A percentile compares a stretch with the other conserved stretches of the same genome.
Evolutionary conservation across 768 basidiomycete species (phyloP).

Genomic region (Mycena amicta): DNA sequence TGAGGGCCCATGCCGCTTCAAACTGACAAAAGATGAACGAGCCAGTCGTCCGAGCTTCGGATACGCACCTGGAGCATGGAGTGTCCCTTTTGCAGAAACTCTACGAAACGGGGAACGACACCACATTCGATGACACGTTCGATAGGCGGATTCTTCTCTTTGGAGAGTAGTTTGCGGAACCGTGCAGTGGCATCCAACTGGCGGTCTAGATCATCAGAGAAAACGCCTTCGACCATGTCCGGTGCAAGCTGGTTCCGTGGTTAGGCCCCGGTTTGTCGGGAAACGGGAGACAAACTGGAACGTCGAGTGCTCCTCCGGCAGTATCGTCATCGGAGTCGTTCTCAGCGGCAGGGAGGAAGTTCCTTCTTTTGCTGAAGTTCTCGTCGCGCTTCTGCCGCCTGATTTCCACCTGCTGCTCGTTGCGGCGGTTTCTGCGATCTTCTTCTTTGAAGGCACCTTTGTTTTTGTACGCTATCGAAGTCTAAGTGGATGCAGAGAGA

Average conservation of each 20-base stretch:
- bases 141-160: conserved; percentile 99
- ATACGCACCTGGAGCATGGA: conserved; percentile 79
- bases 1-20: conserved; percentile 97
- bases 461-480: conserved; percentile 77
- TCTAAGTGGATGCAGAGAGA: conserved; percentile 23
- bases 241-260: conserved; percentile 85
- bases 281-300: conserved; percentile 57
- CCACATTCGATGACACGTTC: conserved; percentile 97
- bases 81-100: conserved; percentile 81
- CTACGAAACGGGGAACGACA: conserved; percentile 95
- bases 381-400: conserved; percentile 97
- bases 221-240: conserved; percentile 92
- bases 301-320: conserved; percentile 69
- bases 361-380: conserved; percentile 96
- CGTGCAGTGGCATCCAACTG: conserved; percentile 97
- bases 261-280: no score
- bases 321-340: conserved; percentile 93
- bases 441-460: conserved; percentile 89
- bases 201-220: conserved; percentile 87
- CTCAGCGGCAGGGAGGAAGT: conserved; percentile 75
- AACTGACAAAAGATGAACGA: no score
- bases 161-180: conserved; percentile 97
- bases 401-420: conserved; percentile 99
- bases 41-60: no score
- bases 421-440: conserved; percentile 92